Evolutionary conservation across 345 rosid species (phyloP).

Genomic region (Eutrema yunnanense): DNA sequence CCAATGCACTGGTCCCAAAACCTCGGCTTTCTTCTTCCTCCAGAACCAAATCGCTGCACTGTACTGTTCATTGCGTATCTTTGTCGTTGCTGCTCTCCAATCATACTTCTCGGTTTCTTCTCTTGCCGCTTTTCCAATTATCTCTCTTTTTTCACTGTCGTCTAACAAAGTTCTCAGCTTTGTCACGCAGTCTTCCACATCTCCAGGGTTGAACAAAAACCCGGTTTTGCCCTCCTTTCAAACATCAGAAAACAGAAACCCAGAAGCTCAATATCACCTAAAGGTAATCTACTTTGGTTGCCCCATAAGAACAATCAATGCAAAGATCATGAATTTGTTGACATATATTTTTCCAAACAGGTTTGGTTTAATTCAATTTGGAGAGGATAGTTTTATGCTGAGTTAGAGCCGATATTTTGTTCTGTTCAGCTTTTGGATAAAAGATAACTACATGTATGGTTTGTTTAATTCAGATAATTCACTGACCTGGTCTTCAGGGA

Average conservation of each 20-base stretch:
- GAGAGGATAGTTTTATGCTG: background rate
- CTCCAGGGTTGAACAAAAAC: conserved; percentile 69
- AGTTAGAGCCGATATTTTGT: too few species aligned
- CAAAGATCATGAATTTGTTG: background rate
- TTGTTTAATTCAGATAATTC: conserved; percentile 1
- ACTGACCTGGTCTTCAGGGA: conserved; percentile 79
- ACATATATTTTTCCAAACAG: too few species aligned
- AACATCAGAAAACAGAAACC: background rate
- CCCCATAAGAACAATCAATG: background rate
- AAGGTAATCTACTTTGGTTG: background rate
- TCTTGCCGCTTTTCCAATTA: conserved; percentile 81
- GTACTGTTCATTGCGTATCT: conserved; percentile 86
- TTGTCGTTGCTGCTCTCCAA: conserved; percentile 91
- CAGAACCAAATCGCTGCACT: conserved; percentile 98
- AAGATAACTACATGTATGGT: too few species aligned
- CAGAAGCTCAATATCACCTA: background rate
- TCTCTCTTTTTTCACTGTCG: conserved; percentile 53
- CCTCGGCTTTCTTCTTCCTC: conserved; percentile 71
- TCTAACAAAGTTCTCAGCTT: conserved; percentile 53
- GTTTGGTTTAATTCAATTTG: too few species aligned
- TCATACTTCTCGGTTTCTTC: conserved; percentile 85
- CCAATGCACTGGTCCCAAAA: conserved; percentile 77
- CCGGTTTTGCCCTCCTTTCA: conserved; percentile 73
- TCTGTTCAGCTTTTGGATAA: too few species aligned
- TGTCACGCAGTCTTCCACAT: conserved; percentile 74